Conservation (phyloP, 257 asterid genomes). For the Solanum dulcamara region DNA sequence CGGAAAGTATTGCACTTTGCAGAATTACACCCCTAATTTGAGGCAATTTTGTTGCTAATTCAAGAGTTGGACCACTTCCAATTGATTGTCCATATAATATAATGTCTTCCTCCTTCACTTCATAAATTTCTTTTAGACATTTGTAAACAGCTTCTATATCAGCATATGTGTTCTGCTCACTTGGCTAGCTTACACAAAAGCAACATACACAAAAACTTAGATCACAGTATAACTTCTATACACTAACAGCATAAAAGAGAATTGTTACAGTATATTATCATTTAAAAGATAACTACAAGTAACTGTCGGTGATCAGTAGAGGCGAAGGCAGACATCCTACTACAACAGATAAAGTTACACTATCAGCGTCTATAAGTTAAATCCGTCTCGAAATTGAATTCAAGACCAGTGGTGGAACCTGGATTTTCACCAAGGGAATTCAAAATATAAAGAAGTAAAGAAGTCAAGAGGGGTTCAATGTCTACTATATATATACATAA, state of each 20-base stretch:
- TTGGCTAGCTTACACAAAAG: neutral
- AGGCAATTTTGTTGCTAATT: slow-evolving; percentile 2
- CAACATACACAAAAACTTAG: neutral
- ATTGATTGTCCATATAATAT: slow-evolving; percentile 8
- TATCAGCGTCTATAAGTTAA: neutral
- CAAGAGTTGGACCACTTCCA: slow-evolving; percentile 11
- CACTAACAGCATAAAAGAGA: neutral
- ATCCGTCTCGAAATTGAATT: neutral
- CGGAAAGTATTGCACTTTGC: slow-evolving; percentile 9
- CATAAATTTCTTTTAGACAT: slow-evolving; percentile 4
- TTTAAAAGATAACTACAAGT: neutral
- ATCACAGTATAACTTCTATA: neutral
- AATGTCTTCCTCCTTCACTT: slow-evolving; percentile 4
- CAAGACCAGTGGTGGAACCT: neutral
- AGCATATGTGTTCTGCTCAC: slow-evolving; percentile 9
- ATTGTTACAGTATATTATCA: neutral
- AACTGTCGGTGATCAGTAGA: neutral
- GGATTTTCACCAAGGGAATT: neutral
- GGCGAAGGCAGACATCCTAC: neutral
- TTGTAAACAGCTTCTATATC: slow-evolving; percentile 9
- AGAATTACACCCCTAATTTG: slow-evolving; percentile 2
- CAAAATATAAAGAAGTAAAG: neutral
- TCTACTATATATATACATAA: neutral
- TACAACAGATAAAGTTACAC: neutral
- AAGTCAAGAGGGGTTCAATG: neutral